Conservation (phyloP, 2,329 filamentous ascomycete species). For the Zasmidium citrigriseum region DNA sequence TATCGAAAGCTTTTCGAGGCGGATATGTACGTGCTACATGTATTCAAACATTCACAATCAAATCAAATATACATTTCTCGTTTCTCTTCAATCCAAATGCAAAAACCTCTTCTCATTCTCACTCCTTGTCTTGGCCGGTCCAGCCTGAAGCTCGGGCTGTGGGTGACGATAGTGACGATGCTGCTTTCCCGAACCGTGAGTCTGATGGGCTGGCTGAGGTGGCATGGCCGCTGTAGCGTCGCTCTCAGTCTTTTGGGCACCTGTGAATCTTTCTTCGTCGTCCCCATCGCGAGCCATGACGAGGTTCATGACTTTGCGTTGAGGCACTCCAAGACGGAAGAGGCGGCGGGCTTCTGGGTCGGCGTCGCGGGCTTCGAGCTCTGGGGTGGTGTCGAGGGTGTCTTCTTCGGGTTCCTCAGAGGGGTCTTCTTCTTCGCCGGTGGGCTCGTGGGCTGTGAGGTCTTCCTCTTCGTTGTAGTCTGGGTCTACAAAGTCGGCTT, state of each 20-base stretch:
- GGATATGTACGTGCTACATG: too few relatives aligned
- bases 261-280: too few relatives aligned
- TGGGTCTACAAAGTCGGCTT: not conserved
- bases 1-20: too few relatives aligned
- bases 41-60: too few relatives aligned
- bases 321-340: not conserved
- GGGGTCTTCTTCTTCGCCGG: slow-evolving; percentile 55
- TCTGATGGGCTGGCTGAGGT: not conserved
- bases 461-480: slow-evolving; percentile 41
- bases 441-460: slow-evolving; percentile 65
- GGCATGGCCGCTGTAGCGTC: not conserved
- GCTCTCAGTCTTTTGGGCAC: not conserved
- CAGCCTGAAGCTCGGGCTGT: not conserved
- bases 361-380: not conserved
- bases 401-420: not conserved
- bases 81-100: too few relatives aligned
- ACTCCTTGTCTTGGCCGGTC: not conserved
- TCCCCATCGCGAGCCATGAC: not conserved
- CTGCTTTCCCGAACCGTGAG: not conserved
- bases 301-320: not conserved
- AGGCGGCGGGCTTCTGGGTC: not conserved
- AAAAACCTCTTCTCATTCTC: not conserved
- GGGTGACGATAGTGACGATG: not conserved
- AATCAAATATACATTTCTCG: too few relatives aligned
- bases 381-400: not conserved